Evolutionary conservation across 345 rosid species (phyloP).

Genomic region (Eutrema japonicum): DNA sequence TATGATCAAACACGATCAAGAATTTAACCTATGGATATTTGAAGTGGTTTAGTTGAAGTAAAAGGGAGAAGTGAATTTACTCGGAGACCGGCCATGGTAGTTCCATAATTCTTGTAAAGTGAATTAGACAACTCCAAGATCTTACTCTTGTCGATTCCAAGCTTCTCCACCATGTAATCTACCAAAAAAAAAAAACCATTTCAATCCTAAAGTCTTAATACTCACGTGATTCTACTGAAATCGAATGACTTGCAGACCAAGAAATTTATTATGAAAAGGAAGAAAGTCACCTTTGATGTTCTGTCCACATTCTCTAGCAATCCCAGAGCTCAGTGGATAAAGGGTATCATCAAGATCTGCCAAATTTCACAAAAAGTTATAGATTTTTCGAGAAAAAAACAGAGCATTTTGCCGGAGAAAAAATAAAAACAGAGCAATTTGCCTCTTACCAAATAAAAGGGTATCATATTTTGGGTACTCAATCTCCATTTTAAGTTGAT

Average conservation of each 20-base stretch:
- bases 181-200: neutral
- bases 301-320: constrained; percentile 48
- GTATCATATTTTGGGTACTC: constrained; percentile 57
- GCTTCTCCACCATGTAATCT: constrained; percentile 77
- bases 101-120: constrained; percentile 81
- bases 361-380: neutral
- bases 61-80: constrained; percentile 43
- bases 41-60: neutral
- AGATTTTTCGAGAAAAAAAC: neutral
- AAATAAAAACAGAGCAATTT: neutral
- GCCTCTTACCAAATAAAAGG: constrained; percentile 66
- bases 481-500: constrained; percentile 48
- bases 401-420: neutral
- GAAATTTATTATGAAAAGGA: neutral
- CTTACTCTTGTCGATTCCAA: constrained; percentile 62
- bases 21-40: neutral
- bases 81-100: constrained; percentile 93
- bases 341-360: constrained; percentile 84
- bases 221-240: neutral
- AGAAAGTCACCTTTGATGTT: constrained; percentile 58
- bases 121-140: constrained; percentile 58
- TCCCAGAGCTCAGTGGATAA: constrained; percentile 64
- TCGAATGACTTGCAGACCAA: constrained; percentile 5
- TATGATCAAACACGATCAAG: constrained; percentile 5
- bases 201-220: constrained; percentile 2